Conservation (phyloP, 192 early-diverging fungal species). For the Coemansia sp. region DNA sequence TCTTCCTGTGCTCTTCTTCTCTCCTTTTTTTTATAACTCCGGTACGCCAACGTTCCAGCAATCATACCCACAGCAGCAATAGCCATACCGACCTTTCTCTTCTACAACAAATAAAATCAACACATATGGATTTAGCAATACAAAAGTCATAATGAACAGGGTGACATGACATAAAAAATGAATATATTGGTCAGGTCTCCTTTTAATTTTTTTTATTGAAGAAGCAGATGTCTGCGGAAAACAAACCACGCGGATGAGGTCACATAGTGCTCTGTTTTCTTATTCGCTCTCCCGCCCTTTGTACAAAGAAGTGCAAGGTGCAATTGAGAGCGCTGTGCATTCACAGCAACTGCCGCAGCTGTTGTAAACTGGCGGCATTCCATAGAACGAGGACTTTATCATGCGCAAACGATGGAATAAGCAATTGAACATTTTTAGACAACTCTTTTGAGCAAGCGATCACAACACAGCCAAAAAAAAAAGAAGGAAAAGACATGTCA, state of each 20-base stretch:
- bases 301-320: no score
- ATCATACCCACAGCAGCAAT: slow-evolving; percentile 13
- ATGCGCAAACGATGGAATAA: no score
- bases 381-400: background rate
- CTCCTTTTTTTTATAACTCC: slow-evolving; percentile 17
- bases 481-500: background rate
- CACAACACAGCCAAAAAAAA: background rate
- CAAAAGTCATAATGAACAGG: background rate
- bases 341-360: no score
- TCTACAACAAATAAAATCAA: slow-evolving; percentile 20
- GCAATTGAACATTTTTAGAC: no score
- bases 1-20: slow-evolving; percentile 18
- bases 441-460: no score
- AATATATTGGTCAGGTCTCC: background rate
- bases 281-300: no score
- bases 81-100: slow-evolving; percentile 26
- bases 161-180: background rate
- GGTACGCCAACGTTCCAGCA: slow-evolving; percentile 20
- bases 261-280: no score
- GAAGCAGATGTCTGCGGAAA: background rate
- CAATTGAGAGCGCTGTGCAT: no score
- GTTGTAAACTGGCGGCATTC: no score
- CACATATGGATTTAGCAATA: slow-evolving; percentile 1
- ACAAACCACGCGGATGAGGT: background rate
- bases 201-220: no score